Percentiles rank a stretch among this genome's conserved stretches.
phyloP scores from a whole-genome alignment of 371 early-diverging fungal species.

The Mortierella sp. region DNA sequence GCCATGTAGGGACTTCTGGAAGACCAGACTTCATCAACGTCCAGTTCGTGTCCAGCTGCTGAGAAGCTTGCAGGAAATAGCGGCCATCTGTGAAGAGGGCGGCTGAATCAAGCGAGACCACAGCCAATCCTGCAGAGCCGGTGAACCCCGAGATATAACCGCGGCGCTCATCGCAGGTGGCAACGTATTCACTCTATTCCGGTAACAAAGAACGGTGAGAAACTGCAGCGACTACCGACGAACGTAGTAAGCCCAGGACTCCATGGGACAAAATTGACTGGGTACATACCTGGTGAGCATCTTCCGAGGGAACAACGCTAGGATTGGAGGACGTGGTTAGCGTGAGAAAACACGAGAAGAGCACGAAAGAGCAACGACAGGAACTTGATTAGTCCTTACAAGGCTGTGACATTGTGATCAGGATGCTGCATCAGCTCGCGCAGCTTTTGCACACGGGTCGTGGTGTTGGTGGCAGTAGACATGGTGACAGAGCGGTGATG shows the following conservation, averaged over 20 bases:
- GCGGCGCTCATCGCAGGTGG: conserved; percentile 92
- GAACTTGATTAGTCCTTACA: conserved; percentile 53
- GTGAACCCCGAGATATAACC: conserved; percentile 97
- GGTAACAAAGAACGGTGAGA: neutral
- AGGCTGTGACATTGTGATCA: conserved; percentile 79
- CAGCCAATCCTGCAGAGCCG: conserved; percentile 94
- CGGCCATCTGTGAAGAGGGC: conserved; percentile 98
- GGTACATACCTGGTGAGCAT: conserved; percentile 88
- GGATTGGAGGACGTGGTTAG: conserved; percentile 2
- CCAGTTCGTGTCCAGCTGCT: conserved; percentile 94
- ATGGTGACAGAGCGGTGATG: conserved; percentile 13
- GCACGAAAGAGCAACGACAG: neutral
- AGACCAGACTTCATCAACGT: conserved; percentile 93
- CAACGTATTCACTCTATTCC: conserved; percentile 95
- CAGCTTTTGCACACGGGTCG: conserved; percentile 70
- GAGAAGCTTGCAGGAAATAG: conserved; percentile 97
- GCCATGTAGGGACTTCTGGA: conserved; percentile 88
- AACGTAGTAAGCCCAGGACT: neutral
- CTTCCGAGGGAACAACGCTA: conserved; percentile 92
- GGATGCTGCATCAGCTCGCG: conserved; percentile 76
- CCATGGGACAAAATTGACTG: neutral
- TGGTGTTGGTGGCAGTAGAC: conserved; percentile 60
- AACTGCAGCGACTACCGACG: neutral
- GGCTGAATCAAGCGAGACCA: conserved; percentile 76
- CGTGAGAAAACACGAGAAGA: conserved; percentile 31